Conservation (phyloP, 2,329 filamentous ascomycete genomes). For the Chaetomium globosum region DNA sequence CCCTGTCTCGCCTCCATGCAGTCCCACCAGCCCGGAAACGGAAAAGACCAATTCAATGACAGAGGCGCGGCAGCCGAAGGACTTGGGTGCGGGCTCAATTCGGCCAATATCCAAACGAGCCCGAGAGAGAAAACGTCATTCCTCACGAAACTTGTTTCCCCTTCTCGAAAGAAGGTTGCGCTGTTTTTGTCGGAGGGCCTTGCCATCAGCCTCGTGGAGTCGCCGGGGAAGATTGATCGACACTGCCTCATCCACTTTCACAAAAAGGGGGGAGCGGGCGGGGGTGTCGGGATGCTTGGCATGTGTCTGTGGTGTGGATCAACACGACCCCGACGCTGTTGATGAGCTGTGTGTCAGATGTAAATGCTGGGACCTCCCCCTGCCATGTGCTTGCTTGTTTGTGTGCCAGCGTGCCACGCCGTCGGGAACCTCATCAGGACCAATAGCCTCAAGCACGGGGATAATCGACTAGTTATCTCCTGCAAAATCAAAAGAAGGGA, state of each 20-base stretch:
- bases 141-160: neutral
- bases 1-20: neutral
- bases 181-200: neutral
- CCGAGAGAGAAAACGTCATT: slow-evolving; percentile 10
- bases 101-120: neutral
- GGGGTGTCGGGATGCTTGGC: neutral
- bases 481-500: neutral
- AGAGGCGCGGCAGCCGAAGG: neutral
- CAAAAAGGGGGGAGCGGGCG: slow-evolving; percentile 6
- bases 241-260: slow-evolving; percentile 14
- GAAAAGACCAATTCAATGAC: neutral
- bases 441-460: neutral
- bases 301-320: slow-evolving; percentile 6
- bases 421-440: neutral
- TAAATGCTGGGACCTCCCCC: neutral
- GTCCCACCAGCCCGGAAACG: neutral
- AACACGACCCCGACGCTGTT: neutral
- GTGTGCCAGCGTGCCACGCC: neutral
- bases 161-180: neutral
- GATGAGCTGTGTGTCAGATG: slow-evolving; percentile 1
- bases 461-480: neutral
- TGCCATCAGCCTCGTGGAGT: slow-evolving; percentile 5
- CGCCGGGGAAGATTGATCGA: neutral
- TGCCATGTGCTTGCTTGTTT: too few species aligned
- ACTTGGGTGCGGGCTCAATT: neutral